A percentile compares a stretch with the other conserved stretches of the same genome.
Evolutionary conservation across 2,329 filamentous ascomycete genomes (phyloP).

Genomic region (Apiospora malaysiana): DNA sequence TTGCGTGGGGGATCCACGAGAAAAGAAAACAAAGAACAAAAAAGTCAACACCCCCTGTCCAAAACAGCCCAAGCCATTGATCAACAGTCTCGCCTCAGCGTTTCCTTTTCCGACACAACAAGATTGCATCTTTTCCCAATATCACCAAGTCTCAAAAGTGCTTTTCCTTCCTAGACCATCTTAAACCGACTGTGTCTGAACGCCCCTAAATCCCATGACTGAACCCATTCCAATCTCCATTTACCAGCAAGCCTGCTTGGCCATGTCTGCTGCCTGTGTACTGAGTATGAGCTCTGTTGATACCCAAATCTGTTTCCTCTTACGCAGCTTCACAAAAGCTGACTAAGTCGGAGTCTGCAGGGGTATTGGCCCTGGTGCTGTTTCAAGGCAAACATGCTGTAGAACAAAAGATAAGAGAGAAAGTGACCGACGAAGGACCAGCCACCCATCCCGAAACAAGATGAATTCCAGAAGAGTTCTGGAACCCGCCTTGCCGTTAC

Average conservation of each 20-base stretch:
- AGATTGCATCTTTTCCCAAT: not conserved
- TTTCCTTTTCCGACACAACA: conserved; percentile 10
- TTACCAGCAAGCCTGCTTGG: not conserved
- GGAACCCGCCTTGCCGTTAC: not conserved
- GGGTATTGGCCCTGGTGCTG: not conserved
- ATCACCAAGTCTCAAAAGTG: conserved; percentile 6
- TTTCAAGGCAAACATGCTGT: not conserved
- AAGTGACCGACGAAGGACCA: not conserved
- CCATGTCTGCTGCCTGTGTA: not conserved
- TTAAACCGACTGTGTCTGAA: not conserved
- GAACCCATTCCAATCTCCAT: not conserved
- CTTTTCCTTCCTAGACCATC: not conserved
- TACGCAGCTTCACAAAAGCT: not conserved
- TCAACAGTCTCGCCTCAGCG: conserved; percentile 2
- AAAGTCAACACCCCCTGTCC: not conserved
- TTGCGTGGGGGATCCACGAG: conserved; percentile 16
- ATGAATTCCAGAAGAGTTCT: not conserved
- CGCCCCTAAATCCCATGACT: not conserved
- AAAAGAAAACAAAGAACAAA: not conserved
- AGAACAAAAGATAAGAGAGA: not conserved
- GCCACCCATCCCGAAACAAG: not conserved
- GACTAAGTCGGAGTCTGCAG: not conserved
- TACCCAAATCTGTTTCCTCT: not conserved
- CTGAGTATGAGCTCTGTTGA: not conserved
- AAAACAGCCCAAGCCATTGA: not conserved